Evolutionary conservation across 1,284 basidiomycete species (phyloP).

Genomic region (Cryptococcus neoformans): DNA sequence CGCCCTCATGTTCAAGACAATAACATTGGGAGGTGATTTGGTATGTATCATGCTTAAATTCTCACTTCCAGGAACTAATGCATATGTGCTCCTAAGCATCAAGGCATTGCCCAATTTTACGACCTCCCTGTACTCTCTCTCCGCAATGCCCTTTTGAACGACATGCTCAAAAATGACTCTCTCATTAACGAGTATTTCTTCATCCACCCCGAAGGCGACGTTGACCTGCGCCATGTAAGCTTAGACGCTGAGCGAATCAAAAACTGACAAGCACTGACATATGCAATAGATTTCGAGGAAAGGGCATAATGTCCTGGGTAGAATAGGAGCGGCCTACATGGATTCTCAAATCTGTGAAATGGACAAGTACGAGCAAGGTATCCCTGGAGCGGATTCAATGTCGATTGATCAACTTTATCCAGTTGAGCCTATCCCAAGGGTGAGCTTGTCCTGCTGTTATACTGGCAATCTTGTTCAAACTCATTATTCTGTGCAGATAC

Average conservation of each 20-base stretch:
- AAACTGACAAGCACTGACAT: background rate
- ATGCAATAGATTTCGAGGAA: conserved; percentile 14
- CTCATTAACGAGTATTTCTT: background rate
- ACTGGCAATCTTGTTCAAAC: background rate
- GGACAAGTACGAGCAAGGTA: conserved; percentile 23
- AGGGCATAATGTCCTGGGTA: conserved; percentile 31
- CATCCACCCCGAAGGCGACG: background rate
- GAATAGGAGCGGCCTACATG: conserved; percentile 37
- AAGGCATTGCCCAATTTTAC: conserved; percentile 38
- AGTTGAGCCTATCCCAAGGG: conserved; percentile 22
- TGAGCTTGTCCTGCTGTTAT: conserved; percentile 9
- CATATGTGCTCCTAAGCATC: conserved; percentile 14
- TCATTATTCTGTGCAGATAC: conserved; percentile 12
- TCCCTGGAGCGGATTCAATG: conserved; percentile 3
- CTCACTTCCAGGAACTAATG: background rate
- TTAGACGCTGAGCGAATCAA: background rate
- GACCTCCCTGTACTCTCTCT: conserved; percentile 39
- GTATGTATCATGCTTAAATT: conserved; percentile 12
- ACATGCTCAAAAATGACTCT: background rate
- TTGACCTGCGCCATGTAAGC: background rate
- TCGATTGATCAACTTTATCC: conserved; percentile 25
- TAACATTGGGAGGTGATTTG: conserved; percentile 34
- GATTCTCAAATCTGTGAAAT: conserved; percentile 42
- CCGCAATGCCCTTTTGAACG: conserved; percentile 26
- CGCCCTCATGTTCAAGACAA: conserved; percentile 31